Base-by-base conservation (phyloP, 345 rosid genomes). In the Linum usitatissimum region DNA sequence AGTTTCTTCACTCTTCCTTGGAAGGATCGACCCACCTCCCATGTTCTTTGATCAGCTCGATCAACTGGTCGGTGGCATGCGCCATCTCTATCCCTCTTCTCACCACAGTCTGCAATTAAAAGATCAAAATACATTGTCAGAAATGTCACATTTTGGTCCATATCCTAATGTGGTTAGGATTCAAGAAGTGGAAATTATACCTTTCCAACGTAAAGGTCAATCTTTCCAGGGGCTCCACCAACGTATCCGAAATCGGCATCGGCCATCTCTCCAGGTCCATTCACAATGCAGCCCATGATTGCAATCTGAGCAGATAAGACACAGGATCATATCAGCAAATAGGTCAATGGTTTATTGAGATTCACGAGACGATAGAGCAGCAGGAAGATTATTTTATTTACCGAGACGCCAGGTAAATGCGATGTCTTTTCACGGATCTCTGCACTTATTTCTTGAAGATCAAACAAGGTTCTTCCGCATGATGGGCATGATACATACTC, bases 191-290 rank as follows among this genome's bases (percentile, higher is more conserved):
- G 34, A 39, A 15, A 18, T 23, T 23, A 51, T 74, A 90, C 97
- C 97, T 93, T 93, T 54, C 99, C 99, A 0, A 90, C 99, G 36
- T 93, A 87, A 51, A 93, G 87, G 75, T 90, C 99, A 8, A 90
- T 93, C 83, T 90, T 90, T 55, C 98, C 99, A 3, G 97, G 99
- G 66, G 96, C 84, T 19, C 97, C 99, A 8, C 99, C 99, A 2
- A 93, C 97, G 38, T 93, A 93, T 6, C 97, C 97, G 28, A 93
- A 93, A 73, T 90, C 99, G 40, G 99, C 99, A 71, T 93, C 99
- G 45, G 97, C 99, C 99, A 90, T 93, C 83, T 93, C 97, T 4
- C 99, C 99, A 0, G 99, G 97, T 55, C 99, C 99, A 60, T 90
- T 93, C 61, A 93, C 99, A 17, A 93, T 93, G 86, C 97, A 93